Conservation (phyloP, 2,329 filamentous ascomycete genomes). For the Tolypocladium sp. region DNA sequence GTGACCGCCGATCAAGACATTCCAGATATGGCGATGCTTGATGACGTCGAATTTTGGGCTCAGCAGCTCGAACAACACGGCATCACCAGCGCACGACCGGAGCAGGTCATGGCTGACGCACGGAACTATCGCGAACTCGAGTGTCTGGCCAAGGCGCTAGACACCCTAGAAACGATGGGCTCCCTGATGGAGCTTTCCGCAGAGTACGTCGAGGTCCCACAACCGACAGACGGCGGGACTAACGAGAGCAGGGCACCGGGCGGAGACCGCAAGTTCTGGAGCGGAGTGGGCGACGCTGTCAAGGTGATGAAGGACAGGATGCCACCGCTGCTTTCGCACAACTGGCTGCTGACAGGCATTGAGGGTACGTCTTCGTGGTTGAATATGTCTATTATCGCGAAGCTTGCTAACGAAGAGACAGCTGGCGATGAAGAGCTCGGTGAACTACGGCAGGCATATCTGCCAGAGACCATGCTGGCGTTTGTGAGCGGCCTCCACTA, state of each 20-base stretch:
- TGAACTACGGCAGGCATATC: slow-evolving; percentile 63
- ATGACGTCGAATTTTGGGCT: slow-evolving; percentile 31
- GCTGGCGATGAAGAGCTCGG: slow-evolving; percentile 50
- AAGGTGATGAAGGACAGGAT: slow-evolving; percentile 47
- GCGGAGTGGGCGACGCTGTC: slow-evolving; percentile 43
- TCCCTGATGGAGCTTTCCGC: slow-evolving; percentile 41
- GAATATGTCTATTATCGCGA: neutral
- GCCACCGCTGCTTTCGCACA: slow-evolving; percentile 48
- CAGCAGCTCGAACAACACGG: slow-evolving; percentile 24
- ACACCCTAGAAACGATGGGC: slow-evolving; percentile 59
- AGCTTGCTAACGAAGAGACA: neutral
- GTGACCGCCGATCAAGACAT: slow-evolving; percentile 25
- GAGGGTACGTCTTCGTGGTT: slow-evolving; percentile 36
- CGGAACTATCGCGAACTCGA: slow-evolving; percentile 62
- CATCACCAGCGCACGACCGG: slow-evolving; percentile 25
- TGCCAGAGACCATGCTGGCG: slow-evolving; percentile 78
- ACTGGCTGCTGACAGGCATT: slow-evolving; percentile 50
- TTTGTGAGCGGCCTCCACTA: slow-evolving; percentile 77
- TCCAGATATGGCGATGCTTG: slow-evolving; percentile 25
- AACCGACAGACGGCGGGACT: slow-evolving; percentile 15
- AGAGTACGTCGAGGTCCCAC: slow-evolving; percentile 34
- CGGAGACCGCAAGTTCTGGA: slow-evolving; percentile 40
- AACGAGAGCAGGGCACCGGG: slow-evolving; percentile 16
- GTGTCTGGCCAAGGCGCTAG: slow-evolving; percentile 54
- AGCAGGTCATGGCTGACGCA: slow-evolving; percentile 43